phyloP scores from a whole-genome alignment of 345 rosid species.

The Syzygium oleosum region DNA sequence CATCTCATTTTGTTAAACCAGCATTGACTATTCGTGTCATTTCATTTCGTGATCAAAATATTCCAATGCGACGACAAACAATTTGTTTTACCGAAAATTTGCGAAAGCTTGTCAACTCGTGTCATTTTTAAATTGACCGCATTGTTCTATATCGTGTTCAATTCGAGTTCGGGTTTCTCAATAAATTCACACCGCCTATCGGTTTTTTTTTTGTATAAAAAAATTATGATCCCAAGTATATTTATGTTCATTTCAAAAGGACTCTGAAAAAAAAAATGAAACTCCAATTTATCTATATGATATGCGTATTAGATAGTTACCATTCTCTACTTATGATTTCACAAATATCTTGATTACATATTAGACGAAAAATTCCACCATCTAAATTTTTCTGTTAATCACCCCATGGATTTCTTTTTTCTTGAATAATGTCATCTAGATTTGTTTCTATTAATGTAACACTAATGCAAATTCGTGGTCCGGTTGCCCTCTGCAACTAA shows the following conservation, averaged over 20 bases:
- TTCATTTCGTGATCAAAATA: background rate
- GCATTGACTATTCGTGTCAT: background rate
- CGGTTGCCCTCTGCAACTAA: too few relatives aligned
- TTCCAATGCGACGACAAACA: background rate
- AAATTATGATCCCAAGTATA: background rate
- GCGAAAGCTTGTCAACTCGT: background rate
- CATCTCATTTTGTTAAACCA: background rate
- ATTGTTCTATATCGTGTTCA: background rate
- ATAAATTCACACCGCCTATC: background rate
- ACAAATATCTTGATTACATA: too few relatives aligned
- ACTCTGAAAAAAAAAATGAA: too few relatives aligned
- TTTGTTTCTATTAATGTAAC: too few relatives aligned
- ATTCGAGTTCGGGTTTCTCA: background rate
- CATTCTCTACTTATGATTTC: background rate
- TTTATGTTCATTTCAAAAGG: background rate
- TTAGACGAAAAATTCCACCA: background rate
- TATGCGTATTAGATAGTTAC: background rate
- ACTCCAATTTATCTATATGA: too few relatives aligned
- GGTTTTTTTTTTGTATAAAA: background rate
- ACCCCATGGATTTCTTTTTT: too few relatives aligned
- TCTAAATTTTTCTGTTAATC: too few relatives aligned
- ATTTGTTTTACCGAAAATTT: background rate
- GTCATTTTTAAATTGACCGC: accelerated
- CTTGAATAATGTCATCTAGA: too few relatives aligned
- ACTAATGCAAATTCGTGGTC: too few relatives aligned